Conservation (phyloP, 2,329 filamentous ascomycete species). For the Chalara sp. region DNA sequence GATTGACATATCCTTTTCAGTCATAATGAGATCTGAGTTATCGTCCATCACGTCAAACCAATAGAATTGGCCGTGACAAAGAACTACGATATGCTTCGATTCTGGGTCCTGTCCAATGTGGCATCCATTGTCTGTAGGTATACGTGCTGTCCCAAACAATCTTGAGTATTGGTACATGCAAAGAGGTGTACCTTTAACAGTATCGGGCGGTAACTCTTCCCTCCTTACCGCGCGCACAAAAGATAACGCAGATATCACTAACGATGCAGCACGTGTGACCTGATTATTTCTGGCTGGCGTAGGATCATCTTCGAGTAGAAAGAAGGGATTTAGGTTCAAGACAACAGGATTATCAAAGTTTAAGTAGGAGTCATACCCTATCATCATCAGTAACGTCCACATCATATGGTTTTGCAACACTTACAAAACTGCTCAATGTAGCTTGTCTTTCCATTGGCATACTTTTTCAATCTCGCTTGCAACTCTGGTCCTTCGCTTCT, state of each 20-base stretch:
- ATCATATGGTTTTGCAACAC: slow-evolving; percentile 28
- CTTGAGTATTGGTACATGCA: slow-evolving; percentile 99
- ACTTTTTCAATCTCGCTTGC: slow-evolving; percentile 84
- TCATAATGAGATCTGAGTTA: slow-evolving; percentile 95
- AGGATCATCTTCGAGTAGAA: slow-evolving; percentile 93
- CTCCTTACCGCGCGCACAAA: slow-evolving; percentile 90
- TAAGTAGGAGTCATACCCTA: slow-evolving; percentile 97
- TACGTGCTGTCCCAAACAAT: slow-evolving; percentile 87
- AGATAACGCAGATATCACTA: slow-evolving; percentile 82
- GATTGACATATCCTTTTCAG: slow-evolving; percentile 83
- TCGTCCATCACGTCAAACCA: slow-evolving; percentile 98
- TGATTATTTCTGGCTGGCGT: slow-evolving; percentile 96
- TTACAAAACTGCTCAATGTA: slow-evolving; percentile 99
- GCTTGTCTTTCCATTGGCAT: slow-evolving; percentile 84
- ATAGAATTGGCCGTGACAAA: slow-evolving; percentile 94
- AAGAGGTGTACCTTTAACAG: slow-evolving; percentile 71
- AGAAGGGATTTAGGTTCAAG: slow-evolving; percentile 95
- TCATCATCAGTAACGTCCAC: not conserved
- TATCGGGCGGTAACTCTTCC: slow-evolving; percentile 89
- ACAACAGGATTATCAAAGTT: slow-evolving; percentile 98
- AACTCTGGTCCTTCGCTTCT: slow-evolving; percentile 73
- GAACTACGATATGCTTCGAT: slow-evolving; percentile 88
- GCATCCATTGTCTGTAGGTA: slow-evolving; percentile 90
- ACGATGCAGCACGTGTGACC: slow-evolving; percentile 85
- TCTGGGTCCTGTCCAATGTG: slow-evolving; percentile 90